Conservation (phyloP, 495 filamentous ascomycete genomes). For the Trichoderma virens region DNA sequence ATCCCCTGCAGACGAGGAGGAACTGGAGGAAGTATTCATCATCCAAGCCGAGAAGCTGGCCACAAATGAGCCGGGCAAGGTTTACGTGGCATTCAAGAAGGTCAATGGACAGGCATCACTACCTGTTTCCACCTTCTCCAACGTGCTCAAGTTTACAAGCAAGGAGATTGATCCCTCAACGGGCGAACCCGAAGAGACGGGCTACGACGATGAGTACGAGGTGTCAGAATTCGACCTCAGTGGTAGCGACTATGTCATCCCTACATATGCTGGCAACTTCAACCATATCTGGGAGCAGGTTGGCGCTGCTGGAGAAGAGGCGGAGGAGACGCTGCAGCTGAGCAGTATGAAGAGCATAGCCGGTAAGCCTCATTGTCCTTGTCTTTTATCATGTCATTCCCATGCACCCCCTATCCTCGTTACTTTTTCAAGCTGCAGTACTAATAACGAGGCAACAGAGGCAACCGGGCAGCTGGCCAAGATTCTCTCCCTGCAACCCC, state of each 20-base stretch:
- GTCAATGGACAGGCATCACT: conserved; percentile 61
- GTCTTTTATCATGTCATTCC: not conserved
- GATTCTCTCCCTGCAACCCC: conserved; percentile 79
- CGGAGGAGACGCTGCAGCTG: conserved; percentile 85
- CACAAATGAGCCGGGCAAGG: conserved; percentile 77
- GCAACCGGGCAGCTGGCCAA: conserved; percentile 87
- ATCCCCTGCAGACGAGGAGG: conserved; percentile 78
- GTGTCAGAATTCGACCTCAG: conserved; percentile 88
- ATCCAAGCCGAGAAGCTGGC: conserved; percentile 75
- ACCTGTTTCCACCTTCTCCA: conserved; percentile 74
- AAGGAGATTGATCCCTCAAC: conserved; percentile 98
- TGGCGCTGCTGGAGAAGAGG: conserved; percentile 78
- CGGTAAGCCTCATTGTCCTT: conserved; percentile 47
- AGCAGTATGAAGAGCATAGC: conserved; percentile 85
- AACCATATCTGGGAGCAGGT: conserved; percentile 96
- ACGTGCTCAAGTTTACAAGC: conserved; percentile 91
- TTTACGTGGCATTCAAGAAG: conserved; percentile 93
- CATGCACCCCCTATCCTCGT: no score
- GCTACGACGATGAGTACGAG: conserved; percentile 97
- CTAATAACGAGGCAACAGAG: conserved; percentile 48
- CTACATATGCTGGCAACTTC: conserved; percentile 89
- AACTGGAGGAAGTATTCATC: conserved; percentile 83
- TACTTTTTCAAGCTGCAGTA: not conserved
- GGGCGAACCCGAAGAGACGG: conserved; percentile 79
- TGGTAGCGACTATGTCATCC: conserved; percentile 89